Evolutionary conservation across 768 basidiomycete species (phyloP).

Genomic region (Lactifluus subvellereus): DNA sequence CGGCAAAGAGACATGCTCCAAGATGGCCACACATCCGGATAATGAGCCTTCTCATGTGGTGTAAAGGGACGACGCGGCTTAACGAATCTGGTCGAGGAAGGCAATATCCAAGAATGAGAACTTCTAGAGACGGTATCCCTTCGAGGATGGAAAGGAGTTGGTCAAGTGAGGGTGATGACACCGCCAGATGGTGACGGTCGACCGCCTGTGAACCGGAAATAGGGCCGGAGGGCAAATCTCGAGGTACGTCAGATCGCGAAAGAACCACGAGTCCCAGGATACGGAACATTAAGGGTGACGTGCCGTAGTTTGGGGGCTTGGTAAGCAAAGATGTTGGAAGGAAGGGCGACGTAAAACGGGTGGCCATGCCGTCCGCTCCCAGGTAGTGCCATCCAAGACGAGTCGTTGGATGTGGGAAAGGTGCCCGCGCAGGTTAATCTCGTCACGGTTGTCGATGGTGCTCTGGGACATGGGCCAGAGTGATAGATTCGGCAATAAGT

Average conservation of each 20-base stretch:
- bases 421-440: too few relatives aligned
- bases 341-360: not conserved
- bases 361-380: not conserved
- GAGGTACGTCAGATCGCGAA: too few relatives aligned
- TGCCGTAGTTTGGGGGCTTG: not conserved
- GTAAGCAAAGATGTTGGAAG: not conserved
- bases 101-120: too few relatives aligned
- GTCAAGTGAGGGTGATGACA: not conserved
- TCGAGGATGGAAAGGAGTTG: not conserved
- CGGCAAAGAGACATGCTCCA: not conserved
- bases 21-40: not conserved
- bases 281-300: not conserved
- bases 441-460: not conserved
- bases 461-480: not conserved
- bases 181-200: too few relatives aligned
- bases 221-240: too few relatives aligned
- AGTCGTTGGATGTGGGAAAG: too few relatives aligned
- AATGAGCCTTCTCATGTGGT: not conserved
- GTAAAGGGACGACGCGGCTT: not conserved
- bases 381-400: not conserved
- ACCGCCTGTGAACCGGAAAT: too few relatives aligned
- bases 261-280: not conserved
- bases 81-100: too few relatives aligned
- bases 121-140: too few relatives aligned
- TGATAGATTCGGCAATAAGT: not conserved